Evolutionary conservation across 2,329 filamentous ascomycete species (phyloP).

Genomic region (Alternaria dauci): DNA sequence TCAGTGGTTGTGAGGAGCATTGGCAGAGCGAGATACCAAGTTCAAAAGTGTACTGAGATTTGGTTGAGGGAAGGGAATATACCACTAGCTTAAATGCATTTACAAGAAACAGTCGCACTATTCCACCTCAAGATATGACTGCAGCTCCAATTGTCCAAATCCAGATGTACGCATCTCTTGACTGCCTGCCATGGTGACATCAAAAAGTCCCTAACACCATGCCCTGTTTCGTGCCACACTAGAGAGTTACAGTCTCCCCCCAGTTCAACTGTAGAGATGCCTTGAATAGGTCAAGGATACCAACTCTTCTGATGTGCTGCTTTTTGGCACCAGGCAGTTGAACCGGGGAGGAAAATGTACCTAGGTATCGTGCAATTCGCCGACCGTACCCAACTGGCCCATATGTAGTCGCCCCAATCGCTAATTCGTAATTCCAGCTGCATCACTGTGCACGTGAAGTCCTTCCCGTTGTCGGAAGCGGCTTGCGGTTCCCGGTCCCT

Average conservation of each 20-base stretch:
- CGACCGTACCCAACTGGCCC: not conserved
- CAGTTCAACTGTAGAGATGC: no score
- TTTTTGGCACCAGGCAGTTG: no score
- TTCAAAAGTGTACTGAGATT: slow-evolving; percentile 14
- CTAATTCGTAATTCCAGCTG: not conserved
- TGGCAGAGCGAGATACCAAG: slow-evolving; percentile 8
- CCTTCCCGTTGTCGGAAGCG: slow-evolving; percentile 15
- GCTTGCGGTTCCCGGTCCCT: slow-evolving; percentile 10
- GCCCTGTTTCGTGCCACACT: not conserved
- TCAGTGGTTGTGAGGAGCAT: slow-evolving; percentile 3
- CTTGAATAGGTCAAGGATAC: no score
- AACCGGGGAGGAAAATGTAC: no score
- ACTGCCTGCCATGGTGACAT: not conserved
- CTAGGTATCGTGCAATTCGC: not conserved
- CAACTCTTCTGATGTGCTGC: no score
- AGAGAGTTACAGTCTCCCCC: not conserved
- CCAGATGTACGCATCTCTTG: not conserved
- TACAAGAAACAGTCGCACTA: slow-evolving; percentile 12
- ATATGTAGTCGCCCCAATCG: not conserved
- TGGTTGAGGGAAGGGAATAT: slow-evolving; percentile 11
- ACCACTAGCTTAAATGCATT: slow-evolving; percentile 16
- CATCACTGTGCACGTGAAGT: slow-evolving; percentile 19
- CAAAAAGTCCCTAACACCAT: not conserved
- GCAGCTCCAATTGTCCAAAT: not conserved
- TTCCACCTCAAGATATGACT: not conserved